These are phyloP conservation scores for Trametes cinnabarina DNA, from an alignment of 768 basidiomycete genomes.

Conservation along the genomic window DNA sequence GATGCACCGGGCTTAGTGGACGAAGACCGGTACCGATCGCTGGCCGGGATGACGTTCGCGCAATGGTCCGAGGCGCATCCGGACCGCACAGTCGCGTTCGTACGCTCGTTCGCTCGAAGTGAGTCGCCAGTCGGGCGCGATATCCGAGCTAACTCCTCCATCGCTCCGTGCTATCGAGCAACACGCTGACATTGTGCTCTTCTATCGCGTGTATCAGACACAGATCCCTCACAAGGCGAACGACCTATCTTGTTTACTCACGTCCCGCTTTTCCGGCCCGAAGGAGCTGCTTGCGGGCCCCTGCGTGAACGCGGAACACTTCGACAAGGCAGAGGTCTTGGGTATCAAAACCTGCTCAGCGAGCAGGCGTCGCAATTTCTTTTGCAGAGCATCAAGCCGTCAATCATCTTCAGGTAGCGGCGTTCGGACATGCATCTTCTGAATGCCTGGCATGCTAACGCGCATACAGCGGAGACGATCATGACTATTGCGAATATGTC, in stretches of 20 bases:
- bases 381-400: conserved; percentile 60
- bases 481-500: conserved; percentile 88
- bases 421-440: no score
- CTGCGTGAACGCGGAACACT: conserved; percentile 74
- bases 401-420: conserved; percentile 70
- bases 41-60: conserved; percentile 38
- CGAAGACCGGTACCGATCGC: conserved; percentile 58
- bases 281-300: conserved; percentile 69
- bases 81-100: conserved; percentile 51
- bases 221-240: conserved; percentile 23
- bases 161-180: background rate
- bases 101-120: conserved; percentile 36
- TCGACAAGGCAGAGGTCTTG: conserved; percentile 68
- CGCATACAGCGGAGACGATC: conserved; percentile 77
- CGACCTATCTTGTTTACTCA: conserved; percentile 80
- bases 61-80: conserved; percentile 46
- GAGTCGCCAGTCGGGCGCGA: conserved; percentile 30
- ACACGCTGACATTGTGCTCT: background rate
- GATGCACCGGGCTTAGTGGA: conserved; percentile 75
- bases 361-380: conserved; percentile 64
- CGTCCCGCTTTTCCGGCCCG: conserved; percentile 81
- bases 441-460: background rate
- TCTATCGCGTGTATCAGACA: background rate
- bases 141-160: background rate
- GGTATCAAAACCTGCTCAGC: conserved; percentile 84